These are phyloP conservation scores for Stephania yunnanensis DNA, from an alignment of 164 flowering plant species.

Conservation along the genomic window DNA sequence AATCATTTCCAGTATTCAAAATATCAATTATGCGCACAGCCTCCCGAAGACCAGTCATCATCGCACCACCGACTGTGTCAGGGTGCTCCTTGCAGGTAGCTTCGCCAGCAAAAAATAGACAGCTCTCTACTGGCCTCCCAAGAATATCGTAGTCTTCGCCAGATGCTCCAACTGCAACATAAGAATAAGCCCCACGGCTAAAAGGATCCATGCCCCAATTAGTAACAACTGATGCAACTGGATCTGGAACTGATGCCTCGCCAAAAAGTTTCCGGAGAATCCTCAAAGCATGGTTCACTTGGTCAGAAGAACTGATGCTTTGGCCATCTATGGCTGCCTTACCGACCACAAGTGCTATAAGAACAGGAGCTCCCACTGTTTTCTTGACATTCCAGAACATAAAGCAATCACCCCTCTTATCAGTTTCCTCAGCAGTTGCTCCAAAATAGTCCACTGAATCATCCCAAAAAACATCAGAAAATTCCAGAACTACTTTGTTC, in stretches of 20 bases:
- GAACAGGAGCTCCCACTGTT: slow-evolving; percentile 95
- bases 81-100: slow-evolving; percentile 99
- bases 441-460: slow-evolving; percentile 97
- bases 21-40: slow-evolving; percentile 93
- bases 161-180: slow-evolving; percentile 96
- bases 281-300: slow-evolving; percentile 73
- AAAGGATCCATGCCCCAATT: slow-evolving; percentile 99
- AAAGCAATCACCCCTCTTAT: slow-evolving; percentile 80
- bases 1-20: slow-evolving; percentile 69
- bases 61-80: slow-evolving; percentile 99
- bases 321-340: slow-evolving; percentile 88
- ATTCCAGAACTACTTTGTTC: slow-evolving; percentile 87
- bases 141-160: slow-evolving; percentile 97
- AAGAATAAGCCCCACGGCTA: slow-evolving; percentile 93
- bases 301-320: slow-evolving; percentile 52
- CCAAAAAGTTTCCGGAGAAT: slow-evolving; percentile 94
- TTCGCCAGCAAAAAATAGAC: slow-evolving; percentile 98
- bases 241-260: slow-evolving; percentile 68
- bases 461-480: slow-evolving; percentile 93
- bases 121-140: slow-evolving; percentile 85
- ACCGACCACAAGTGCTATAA: slow-evolving; percentile 92
- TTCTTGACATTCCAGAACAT: slow-evolving; percentile 99
- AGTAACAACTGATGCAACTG: slow-evolving; percentile 92
- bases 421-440: slow-evolving; percentile 88
- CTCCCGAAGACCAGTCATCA: slow-evolving; percentile 98